phyloP scores from a whole-genome alignment of 306 rosid genomes.

The Medicago arabica region DNA sequence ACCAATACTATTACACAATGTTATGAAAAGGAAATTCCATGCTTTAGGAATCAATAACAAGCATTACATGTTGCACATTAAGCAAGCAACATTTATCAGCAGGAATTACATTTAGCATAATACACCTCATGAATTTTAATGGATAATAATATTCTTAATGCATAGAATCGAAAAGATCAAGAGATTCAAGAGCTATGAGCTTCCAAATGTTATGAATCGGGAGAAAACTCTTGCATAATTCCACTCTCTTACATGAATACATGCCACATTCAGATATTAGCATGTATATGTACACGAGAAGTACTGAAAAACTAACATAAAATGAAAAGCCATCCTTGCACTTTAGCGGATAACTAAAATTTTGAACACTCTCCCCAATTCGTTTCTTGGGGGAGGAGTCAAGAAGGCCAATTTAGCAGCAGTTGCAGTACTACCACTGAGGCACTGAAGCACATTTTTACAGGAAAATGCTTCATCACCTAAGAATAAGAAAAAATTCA shows the following conservation, averaged over 20 bases:
- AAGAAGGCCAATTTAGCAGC: conserved; percentile 26
- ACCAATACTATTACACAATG: no score
- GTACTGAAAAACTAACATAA: background rate
- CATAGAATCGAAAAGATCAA: background rate
- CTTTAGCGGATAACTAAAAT: background rate
- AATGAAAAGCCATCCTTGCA: conserved; percentile 4
- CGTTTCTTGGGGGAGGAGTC: conserved; percentile 25
- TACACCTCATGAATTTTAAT: no score
- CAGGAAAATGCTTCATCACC: conserved; percentile 25
- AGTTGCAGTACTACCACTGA: conserved; percentile 4
- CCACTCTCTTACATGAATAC: background rate
- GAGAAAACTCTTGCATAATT: background rate
- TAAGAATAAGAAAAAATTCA: conserved; percentile 6
- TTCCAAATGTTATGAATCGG: background rate
- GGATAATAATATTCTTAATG: no score
- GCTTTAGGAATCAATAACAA: no score
- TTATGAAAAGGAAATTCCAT: no score
- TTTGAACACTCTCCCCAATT: conserved; percentile 12
- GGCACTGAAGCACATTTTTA: conserved; percentile 11
- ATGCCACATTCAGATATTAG: background rate
- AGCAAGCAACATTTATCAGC: background rate
- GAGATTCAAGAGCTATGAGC: background rate
- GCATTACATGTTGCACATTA: no score
- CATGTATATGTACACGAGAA: background rate
- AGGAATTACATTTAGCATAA: no score